phyloP scores from a whole-genome alignment of 1,284 basidiomycete species.

The Neolentinus lepideus region DNA sequence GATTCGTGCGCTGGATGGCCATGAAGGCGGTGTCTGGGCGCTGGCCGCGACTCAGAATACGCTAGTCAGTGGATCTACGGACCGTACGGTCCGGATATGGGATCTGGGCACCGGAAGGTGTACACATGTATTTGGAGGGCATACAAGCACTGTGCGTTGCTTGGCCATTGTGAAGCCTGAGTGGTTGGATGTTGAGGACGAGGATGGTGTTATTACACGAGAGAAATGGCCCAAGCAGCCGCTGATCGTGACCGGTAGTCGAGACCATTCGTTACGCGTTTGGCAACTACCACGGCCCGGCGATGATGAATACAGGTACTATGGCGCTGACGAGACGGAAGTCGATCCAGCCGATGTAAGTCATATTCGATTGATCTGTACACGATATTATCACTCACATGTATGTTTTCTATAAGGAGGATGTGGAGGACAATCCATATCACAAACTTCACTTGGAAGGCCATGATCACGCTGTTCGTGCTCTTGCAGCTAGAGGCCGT shows the following conservation, averaged over 20 bases:
- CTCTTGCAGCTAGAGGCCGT: slow-evolving; percentile 84
- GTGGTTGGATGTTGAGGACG: slow-evolving; percentile 62
- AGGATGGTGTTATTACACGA: slow-evolving; percentile 46
- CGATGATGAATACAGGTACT: slow-evolving; percentile 72
- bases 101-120: slow-evolving; percentile 74
- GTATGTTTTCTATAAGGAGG: slow-evolving; percentile 34
- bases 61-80: slow-evolving; percentile 89
- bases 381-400: not conserved
- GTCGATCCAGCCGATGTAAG: slow-evolving; percentile 63
- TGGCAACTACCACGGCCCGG: slow-evolving; percentile 82
- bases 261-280: slow-evolving; percentile 85
- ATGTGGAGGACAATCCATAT: slow-evolving; percentile 84
- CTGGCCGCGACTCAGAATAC: slow-evolving; percentile 79
- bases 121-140: slow-evolving; percentile 88
- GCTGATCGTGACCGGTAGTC: slow-evolving; percentile 88
- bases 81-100: slow-evolving; percentile 93
- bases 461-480: slow-evolving; percentile 87
- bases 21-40: slow-evolving; percentile 96
- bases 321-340: slow-evolving; percentile 60
- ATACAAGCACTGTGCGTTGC: slow-evolving; percentile 90
- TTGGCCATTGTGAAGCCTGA: slow-evolving; percentile 88
- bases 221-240: slow-evolving; percentile 83
- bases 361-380: slow-evolving; percentile 13
- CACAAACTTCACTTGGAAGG: slow-evolving; percentile 81
- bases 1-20: slow-evolving; percentile 72